Conservation (phyloP, 495 filamentous ascomycete genomes). For the Lindgomyces ingoldianus region DNA sequence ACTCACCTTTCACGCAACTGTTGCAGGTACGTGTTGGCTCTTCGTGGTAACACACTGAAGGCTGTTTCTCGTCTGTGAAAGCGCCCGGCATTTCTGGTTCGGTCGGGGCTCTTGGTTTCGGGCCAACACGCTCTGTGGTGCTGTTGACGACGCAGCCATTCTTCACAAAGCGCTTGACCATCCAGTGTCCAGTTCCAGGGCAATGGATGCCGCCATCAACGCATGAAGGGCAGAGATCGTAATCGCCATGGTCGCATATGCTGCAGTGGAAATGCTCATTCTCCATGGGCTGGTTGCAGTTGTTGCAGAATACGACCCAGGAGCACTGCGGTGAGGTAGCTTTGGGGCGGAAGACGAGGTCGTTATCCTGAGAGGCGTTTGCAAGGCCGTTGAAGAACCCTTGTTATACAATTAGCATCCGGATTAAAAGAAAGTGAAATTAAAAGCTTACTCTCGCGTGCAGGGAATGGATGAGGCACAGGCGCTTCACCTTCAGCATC, state of each 20-base stretch:
- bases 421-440: background rate
- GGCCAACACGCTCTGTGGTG: slow-evolving; percentile 74
- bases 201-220: slow-evolving; percentile 75
- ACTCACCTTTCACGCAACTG: slow-evolving; percentile 76
- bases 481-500: slow-evolving; percentile 38
- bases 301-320: slow-evolving; percentile 87
- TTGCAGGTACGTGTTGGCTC: slow-evolving; percentile 82
- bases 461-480: slow-evolving; percentile 40
- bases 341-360: slow-evolving; percentile 38
- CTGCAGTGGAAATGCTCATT: slow-evolving; percentile 92
- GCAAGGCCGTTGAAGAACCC: slow-evolving; percentile 47
- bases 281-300: slow-evolving; percentile 73
- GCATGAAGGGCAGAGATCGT: slow-evolving; percentile 84
- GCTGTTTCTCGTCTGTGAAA: slow-evolving; percentile 46
- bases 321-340: slow-evolving; percentile 37
- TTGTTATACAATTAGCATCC: slow-evolving; percentile 3
- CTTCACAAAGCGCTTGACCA: slow-evolving; percentile 85
- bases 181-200: slow-evolving; percentile 76
- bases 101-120: slow-evolving; percentile 52
- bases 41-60: slow-evolving; percentile 34
- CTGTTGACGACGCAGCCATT: slow-evolving; percentile 79
- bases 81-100: slow-evolving; percentile 50
- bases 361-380: slow-evolving; percentile 42
- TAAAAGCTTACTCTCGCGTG: slow-evolving; percentile 29
- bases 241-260: slow-evolving; percentile 89